Conservation (phyloP, 257 asterid genomes). For the Solanum pennellii region DNA sequence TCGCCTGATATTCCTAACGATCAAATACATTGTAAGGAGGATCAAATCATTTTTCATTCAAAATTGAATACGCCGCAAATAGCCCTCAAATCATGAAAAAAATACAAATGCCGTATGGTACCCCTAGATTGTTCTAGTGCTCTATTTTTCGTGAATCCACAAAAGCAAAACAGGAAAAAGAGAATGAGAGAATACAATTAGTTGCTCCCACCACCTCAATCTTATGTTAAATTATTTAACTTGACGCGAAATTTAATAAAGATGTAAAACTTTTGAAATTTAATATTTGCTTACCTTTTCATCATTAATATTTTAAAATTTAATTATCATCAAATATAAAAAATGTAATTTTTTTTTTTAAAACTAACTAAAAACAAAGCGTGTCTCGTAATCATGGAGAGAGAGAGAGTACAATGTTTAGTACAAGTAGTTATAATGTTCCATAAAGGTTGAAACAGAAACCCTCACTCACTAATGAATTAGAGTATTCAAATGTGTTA, state of each 20-base stretch:
- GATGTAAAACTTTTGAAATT: neutral
- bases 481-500: neutral
- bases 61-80: neutral
- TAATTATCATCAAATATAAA: too few relatives aligned
- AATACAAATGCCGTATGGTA: neutral
- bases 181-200: neutral
- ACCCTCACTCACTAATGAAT: neutral
- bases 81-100: too few relatives aligned
- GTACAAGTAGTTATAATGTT: neutral
- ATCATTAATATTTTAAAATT: too few relatives aligned
- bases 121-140: neutral
- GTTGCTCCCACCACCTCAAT: neutral
- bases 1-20: neutral
- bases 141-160: neutral
- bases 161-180: neutral
- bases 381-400: too few relatives aligned
- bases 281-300: neutral
- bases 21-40: neutral
- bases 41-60: neutral
- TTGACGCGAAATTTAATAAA: neutral
- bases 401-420: neutral
- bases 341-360: accelerated
- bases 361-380: too few relatives aligned
- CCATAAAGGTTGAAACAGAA: neutral
- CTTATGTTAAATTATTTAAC: neutral